Base-by-base conservation (phyloP, 2,329 filamentous ascomycete genomes). In the Pyrenophora graminea region DNA sequence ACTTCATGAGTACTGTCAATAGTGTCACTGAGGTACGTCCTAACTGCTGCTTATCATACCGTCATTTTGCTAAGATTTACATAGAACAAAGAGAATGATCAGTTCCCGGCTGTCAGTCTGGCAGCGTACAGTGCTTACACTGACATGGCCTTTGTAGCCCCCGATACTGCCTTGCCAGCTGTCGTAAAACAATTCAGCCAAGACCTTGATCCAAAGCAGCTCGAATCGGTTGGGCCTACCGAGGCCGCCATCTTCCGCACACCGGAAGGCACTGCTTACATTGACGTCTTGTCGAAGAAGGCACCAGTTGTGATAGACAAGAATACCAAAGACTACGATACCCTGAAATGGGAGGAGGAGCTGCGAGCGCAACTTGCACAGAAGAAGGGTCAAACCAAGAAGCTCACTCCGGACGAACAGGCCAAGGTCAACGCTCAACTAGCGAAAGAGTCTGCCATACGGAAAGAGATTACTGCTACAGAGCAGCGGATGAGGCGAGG, bases 291-390 rank as follows among this genome's bases (percentile, higher is more conserved):
- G 5, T 90, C 88, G 30, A 92, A 90, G 69, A 96, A 96, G 70
- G 79, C 85, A 1, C 84, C 85, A 51, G 84, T 84, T 32, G 77
- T 88, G 2, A 85, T 91, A 3, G 88, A 91, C 74, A 97, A 96
- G 76, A 96, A 91, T 65, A 87, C 85, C 41, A 97, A 96, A 71
- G 94, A 97, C 70, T 96, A 97, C 64, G 91, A 99, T 63, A 95
- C 91, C 1, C 75, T 97, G 34, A 97, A 96, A 74, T 99, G 95
- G 94, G 94, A 99, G 74, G 89, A 93, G 70, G 94, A 99, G 58
- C 80, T 99, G 6, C 83, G 92, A 50, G 82, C 85, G 33, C 91
- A 97, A 64, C 76, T 99, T 34, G 91, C 92, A n/a, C 82, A 90
- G 69, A 99, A 97, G 79, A 96, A 93, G 73, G 93, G 93, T 1